Conservation (phyloP, 345 rosid genomes). For the Eucalyptus curtisii region DNA sequence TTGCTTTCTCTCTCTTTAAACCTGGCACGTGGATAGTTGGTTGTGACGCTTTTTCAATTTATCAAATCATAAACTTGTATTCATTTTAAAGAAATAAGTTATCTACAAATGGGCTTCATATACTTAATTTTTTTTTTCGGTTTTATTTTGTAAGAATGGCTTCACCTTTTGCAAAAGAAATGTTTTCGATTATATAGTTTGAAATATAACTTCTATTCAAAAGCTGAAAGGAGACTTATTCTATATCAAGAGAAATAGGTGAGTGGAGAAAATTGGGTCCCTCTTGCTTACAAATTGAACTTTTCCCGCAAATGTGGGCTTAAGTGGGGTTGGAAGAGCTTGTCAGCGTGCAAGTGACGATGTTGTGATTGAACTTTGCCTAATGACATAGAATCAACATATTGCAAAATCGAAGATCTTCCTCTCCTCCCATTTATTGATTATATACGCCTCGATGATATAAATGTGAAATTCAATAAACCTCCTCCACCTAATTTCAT, state of each 20-base stretch:
- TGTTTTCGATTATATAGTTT: neutral
- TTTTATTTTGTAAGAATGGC: neutral
- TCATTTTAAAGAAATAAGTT: neutral
- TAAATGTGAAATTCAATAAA: neutral
- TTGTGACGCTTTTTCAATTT: neutral
- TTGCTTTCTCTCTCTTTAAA: neutral
- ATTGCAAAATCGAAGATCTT: neutral
- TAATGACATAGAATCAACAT: neutral
- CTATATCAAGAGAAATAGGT: neutral
- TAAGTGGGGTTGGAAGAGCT: neutral
- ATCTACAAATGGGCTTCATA: neutral
- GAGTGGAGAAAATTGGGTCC: neutral
- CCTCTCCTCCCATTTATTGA: neutral
- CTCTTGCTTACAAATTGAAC: neutral
- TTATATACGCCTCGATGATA: neutral
- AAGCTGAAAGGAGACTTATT: neutral
- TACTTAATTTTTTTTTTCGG: neutral
- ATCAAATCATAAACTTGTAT: neutral
- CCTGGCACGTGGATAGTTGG: neutral
- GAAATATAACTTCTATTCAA: neutral
- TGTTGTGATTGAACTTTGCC: neutral
- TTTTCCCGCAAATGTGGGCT: neutral
- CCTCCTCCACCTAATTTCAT: neutral
- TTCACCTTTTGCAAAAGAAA: neutral
- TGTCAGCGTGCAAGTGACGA: neutral